A percentile compares a stretch with the other conserved stretches of the same genome.
These are phyloP conservation scores for Debaryomyces singareniensis DNA, from an alignment of 1,139 yeast species.

Conservation along the genomic window DNA sequence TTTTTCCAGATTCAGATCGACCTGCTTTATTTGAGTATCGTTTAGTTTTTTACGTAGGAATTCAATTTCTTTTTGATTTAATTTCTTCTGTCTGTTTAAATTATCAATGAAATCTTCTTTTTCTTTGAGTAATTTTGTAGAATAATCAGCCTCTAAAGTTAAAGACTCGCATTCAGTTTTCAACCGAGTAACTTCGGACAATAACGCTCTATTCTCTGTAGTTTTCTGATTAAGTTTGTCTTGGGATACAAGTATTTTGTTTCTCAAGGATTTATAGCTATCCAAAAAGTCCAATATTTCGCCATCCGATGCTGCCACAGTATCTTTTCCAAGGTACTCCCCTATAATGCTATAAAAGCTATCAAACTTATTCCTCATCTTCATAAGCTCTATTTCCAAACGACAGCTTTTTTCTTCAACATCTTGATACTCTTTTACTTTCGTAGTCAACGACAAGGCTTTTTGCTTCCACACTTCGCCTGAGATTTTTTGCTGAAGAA, in stretches of 20 bases:
- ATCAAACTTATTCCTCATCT: conserved; percentile 36
- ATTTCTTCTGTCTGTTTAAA: conserved; percentile 46
- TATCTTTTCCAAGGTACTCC: conserved; percentile 6
- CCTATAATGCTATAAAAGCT: conserved; percentile 27
- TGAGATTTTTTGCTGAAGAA: conserved; percentile 35
- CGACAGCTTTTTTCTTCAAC: conserved; percentile 44
- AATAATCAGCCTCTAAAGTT: conserved; percentile 8
- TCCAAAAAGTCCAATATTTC: conserved; percentile 24
- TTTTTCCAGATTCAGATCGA: conserved; percentile 14
- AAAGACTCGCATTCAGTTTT: conserved; percentile 13
- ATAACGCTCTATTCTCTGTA: conserved; percentile 13
- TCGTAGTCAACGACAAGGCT: conserved; percentile 24
- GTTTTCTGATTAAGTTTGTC: conserved; percentile 29
- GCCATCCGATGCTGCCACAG: conserved; percentile 15
- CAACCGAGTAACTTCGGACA: conserved; percentile 14
- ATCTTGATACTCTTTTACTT: conserved; percentile 34
- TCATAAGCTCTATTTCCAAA: conserved; percentile 47
- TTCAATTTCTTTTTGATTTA: conserved; percentile 58
- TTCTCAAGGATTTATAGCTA: conserved; percentile 28
- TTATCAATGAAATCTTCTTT: conserved; percentile 31
- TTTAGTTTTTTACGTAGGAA: conserved; percentile 45
- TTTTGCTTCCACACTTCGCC: conserved; percentile 35
- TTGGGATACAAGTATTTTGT: conserved; percentile 30
- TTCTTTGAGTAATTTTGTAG: conserved; percentile 19
- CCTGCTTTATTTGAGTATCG: conserved; percentile 20